phyloP scores from a whole-genome alignment of 2,329 filamentous ascomycete species.

The Trichophyton verrucosum region DNA sequence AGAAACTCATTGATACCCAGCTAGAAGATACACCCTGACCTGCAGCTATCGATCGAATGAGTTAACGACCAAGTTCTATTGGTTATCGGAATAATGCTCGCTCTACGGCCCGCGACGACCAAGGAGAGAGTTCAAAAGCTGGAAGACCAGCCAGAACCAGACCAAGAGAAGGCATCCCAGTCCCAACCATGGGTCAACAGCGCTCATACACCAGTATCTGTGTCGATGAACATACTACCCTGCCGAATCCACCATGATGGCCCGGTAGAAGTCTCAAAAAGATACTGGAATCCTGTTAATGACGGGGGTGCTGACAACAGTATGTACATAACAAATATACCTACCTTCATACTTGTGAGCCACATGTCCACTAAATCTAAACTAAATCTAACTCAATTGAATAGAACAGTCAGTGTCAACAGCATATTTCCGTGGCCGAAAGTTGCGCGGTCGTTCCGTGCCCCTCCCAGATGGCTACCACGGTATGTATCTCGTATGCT shows the following conservation, averaged over 20 bases:
- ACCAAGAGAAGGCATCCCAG: background rate
- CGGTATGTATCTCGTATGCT: slow-evolving; percentile 26
- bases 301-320: slow-evolving; percentile 30
- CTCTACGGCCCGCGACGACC: background rate
- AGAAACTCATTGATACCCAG: background rate
- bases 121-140: background rate
- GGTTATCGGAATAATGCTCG: background rate
- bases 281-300: slow-evolving; percentile 57
- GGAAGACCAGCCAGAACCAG: slow-evolving; percentile 14
- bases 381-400: background rate
- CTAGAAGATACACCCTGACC: background rate
- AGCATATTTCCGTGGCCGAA: slow-evolving; percentile 68
- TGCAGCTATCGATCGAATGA: background rate
- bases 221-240: slow-evolving; percentile 61
- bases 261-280: slow-evolving; percentile 47
- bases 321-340: background rate
- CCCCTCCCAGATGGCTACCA: slow-evolving; percentile 59
- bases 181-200: background rate
- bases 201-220: slow-evolving; percentile 17
- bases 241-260: slow-evolving; percentile 72
- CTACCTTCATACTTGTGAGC: background rate
- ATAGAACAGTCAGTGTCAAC: slow-evolving; percentile 21
- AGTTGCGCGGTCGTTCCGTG: slow-evolving; percentile 56
- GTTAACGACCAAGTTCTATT: background rate
- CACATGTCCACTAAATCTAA: background rate